Percentiles rank a stretch among this genome's conserved stretches.
phyloP scores from a whole-genome alignment of 257 asterid species.

The Scutellaria baicalensis region DNA sequence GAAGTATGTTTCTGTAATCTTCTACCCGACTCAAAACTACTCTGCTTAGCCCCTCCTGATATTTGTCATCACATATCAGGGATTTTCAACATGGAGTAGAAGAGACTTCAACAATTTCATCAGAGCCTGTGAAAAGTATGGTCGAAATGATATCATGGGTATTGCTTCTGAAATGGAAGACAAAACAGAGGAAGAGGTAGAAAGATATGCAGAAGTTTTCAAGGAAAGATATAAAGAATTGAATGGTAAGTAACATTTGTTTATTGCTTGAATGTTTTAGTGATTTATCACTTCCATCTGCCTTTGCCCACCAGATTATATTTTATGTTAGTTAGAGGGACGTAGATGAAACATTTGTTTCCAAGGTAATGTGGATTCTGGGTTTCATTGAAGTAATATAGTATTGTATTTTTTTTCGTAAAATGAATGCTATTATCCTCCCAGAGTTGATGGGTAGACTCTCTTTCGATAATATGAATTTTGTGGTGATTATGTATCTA shows the following conservation, averaged over 20 bases:
- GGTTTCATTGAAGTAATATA: not conserved
- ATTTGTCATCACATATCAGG: conserved; percentile 35
- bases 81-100: conserved; percentile 96
- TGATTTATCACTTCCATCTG: not conserved
- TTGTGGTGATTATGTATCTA: not conserved
- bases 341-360: not conserved
- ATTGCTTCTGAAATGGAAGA: conserved; percentile 98
- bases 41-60: not conserved
- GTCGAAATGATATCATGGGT: conserved; percentile 67
- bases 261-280: not conserved
- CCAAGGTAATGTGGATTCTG: not conserved
- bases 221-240: conserved; percentile 91
- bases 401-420: not conserved
- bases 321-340: not conserved
- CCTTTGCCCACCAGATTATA: not conserved
- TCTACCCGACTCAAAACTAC: not conserved
- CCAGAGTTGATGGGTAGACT: not conserved
- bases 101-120: conserved; percentile 89
- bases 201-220: conserved; percentile 77
- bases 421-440: not conserved
- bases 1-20: conserved; percentile 39
- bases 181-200: conserved; percentile 87
- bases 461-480: not conserved
- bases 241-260: conserved; percentile 45
- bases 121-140: conserved; percentile 96